These are phyloP conservation scores for Lentinula boryana DNA, from an alignment of 768 basidiomycete genomes.

Conservation along the genomic window DNA sequence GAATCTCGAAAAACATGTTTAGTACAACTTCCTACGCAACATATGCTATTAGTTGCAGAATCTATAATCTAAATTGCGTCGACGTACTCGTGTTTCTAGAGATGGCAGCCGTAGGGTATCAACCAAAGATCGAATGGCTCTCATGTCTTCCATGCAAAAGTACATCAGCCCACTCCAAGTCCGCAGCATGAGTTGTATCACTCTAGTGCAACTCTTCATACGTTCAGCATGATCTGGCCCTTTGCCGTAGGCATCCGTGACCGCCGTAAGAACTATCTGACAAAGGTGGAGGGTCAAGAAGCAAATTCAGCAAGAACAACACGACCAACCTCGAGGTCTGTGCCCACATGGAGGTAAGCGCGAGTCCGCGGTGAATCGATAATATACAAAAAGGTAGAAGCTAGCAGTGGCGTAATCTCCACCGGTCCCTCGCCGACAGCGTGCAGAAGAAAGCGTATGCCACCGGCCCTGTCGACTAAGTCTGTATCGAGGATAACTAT, in stretches of 20 bases:
- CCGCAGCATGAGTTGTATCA: slow-evolving; percentile 78
- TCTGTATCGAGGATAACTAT: slow-evolving; percentile 86
- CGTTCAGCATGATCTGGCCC: slow-evolving; percentile 72
- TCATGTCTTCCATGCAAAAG: slow-evolving; percentile 85
- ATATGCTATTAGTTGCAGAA: slow-evolving; percentile 2
- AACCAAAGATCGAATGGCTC: slow-evolving; percentile 78
- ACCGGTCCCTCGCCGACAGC: slow-evolving; percentile 85
- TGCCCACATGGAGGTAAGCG: slow-evolving; percentile 69
- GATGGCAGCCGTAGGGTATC: slow-evolving; percentile 87
- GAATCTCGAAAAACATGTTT: slow-evolving; percentile 89
- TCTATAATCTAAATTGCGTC: background rate
- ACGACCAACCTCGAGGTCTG: slow-evolving; percentile 76
- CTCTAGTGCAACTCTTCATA: slow-evolving; percentile 70
- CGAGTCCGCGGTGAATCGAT: slow-evolving; percentile 83
- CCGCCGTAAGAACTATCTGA: slow-evolving; percentile 79
- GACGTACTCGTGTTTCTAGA: slow-evolving; percentile 71
- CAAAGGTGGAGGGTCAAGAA: background rate
- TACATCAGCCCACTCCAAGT: slow-evolving; percentile 96
- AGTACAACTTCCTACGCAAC: slow-evolving; percentile 77
- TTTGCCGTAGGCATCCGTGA: slow-evolving; percentile 92
- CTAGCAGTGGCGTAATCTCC: slow-evolving; percentile 74
- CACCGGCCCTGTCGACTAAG: slow-evolving; percentile 73
- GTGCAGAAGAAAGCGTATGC: slow-evolving; percentile 81
- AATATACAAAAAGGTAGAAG: slow-evolving; percentile 75
- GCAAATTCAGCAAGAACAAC: background rate